Base-by-base conservation (phyloP, 345 rosid genomes). In the Corchorus capsularis region DNA sequence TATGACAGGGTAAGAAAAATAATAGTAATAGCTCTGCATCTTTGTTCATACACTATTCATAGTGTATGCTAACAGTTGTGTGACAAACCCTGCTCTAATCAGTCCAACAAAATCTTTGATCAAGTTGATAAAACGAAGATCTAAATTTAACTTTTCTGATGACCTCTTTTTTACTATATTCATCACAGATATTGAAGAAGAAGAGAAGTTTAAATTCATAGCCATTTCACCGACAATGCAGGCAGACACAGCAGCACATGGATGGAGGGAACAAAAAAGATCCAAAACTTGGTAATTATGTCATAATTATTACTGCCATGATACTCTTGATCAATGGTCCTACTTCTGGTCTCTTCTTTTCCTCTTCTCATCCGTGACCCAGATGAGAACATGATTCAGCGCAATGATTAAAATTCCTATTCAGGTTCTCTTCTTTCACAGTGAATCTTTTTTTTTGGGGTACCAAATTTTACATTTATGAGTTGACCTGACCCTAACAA, bases 241-340 rank as follows among this genome's bases (percentile, higher is more conserved):
- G 22, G 20, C 43, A 39, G 43, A 6, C 4, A 6, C 43, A 63
- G 46, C 13, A 8, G 32, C 39, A 22, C 12, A 3, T 68, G 56
- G 19, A 14, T 27, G 35, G 20, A 20, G 8, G 71, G 37, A 47
- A 32, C 56, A 68, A 47, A 7, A 22, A 13, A 6, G n/a, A 17
- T n/a, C 3, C 22, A n/a, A 69, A 50, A 50, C 9, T 4, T 50
- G 72, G 73, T 69, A 69, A 50, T 52, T 22, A 67, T 47, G 66
- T 67, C 55, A 67, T 46, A 8, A 60, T 60, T 61, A 62, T 62
- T 49, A 52, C 15, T 15, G 15, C 71, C 15, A 67, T 67, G 13
- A 45, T 20, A 3, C 71, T 5, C 71, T 46, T 22, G n/a, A 22
- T 20, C 19, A 2, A n/a, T 67, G 71, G 71, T 67, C 71, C 55